Conservation (phyloP, 352 stramenopile species). For the Peronospora belbahrii region DNA sequence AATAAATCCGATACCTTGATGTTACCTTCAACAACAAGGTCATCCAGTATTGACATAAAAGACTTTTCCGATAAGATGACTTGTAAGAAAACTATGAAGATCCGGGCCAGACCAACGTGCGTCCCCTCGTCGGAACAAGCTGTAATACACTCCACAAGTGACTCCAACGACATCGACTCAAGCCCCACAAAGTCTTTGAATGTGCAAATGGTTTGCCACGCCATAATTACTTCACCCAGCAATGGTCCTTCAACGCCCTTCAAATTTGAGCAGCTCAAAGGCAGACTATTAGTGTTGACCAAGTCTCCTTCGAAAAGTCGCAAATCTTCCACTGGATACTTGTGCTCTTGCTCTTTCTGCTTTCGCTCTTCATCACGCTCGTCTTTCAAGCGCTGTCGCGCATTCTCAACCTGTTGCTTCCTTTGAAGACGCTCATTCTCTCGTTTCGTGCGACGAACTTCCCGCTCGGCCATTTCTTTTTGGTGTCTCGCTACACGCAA, state of each 20-base stretch:
- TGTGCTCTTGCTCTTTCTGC: conserved; percentile 46
- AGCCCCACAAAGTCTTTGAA: conserved; percentile 66
- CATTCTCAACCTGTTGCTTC: conserved; percentile 38
- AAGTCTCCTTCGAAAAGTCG: conserved; percentile 44
- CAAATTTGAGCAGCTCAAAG: conserved; percentile 31
- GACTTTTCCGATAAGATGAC: conserved; percentile 75
- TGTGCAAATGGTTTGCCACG: conserved; percentile 68
- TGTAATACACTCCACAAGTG: conserved; percentile 45
- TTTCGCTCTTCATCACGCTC: conserved; percentile 61
- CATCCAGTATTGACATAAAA: conserved; percentile 64
- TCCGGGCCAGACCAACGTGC: conserved; percentile 40
- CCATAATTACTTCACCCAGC: conserved; percentile 70
- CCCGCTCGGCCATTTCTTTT: conserved; percentile 50
- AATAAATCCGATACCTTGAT: conserved; percentile 79
- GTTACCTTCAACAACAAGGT: conserved; percentile 72
- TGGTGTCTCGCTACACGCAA: conserved; percentile 46
- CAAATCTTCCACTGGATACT: conserved; percentile 69
- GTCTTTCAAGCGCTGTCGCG: conserved; percentile 38
- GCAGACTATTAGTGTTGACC: conserved; percentile 25
- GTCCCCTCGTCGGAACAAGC: conserved; percentile 36
- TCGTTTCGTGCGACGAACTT: conserved; percentile 48
- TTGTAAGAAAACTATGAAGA: conserved; percentile 67
- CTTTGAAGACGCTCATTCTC: conserved; percentile 50
- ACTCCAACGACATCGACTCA: conserved; percentile 54
- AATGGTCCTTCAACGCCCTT: conserved; percentile 47